Base-by-base conservation (phyloP, 2,329 filamentous ascomycete species). In the Pseudocercospora fijiensis region DNA sequence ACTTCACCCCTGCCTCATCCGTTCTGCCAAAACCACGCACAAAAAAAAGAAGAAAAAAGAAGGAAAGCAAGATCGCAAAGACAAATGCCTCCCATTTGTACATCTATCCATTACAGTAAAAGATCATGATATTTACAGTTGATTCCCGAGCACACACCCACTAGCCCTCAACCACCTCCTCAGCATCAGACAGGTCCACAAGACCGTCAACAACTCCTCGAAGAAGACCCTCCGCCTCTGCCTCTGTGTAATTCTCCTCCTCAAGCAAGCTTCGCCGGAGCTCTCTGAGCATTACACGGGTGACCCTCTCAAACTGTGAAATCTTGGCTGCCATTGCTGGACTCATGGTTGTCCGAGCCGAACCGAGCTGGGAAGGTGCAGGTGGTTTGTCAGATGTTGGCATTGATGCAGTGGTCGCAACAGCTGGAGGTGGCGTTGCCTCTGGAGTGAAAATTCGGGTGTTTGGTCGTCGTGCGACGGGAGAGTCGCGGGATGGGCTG, bases 1-100 rank as follows among this genome's bases (percentile, higher is more conserved):
- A n/a, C 33, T 11, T 30, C 28, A 30, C 7, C 13, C 33, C n/a
- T 37, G 4, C 33, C 33, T 37, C 13, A 37, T 13, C 11, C 10
- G 13, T 37, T 5, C 11, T n/a, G 33, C 13, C 13, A n/a, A 5
- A 16, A 16, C 11, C n/a, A n/a, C n/a, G n/a, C n/a, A n/a, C n/a
- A n/a, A n/a, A n/a, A n/a, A n/a, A n/a, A n/a, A n/a, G n/a, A n/a
- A n/a, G n/a, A n/a, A n/a, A n/a, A n/a, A n/a, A n/a, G n/a, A n/a
- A n/a, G n/a, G n/a, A n/a, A 37, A 5, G 18, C 4, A 20, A 22
- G 16, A 9, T 1, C 49, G 20, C 18, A 49, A 45, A 47, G 49
- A 49, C 45, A 10, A 49, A 49, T 49, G 10, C 59, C 59, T 30
- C 59, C 59, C 59, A 61, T 57, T 37, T 47, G 51, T 56, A 57